phyloP scores from a whole-genome alignment of 2,329 filamentous ascomycete species.

The Fusarium praegraminearum region DNA sequence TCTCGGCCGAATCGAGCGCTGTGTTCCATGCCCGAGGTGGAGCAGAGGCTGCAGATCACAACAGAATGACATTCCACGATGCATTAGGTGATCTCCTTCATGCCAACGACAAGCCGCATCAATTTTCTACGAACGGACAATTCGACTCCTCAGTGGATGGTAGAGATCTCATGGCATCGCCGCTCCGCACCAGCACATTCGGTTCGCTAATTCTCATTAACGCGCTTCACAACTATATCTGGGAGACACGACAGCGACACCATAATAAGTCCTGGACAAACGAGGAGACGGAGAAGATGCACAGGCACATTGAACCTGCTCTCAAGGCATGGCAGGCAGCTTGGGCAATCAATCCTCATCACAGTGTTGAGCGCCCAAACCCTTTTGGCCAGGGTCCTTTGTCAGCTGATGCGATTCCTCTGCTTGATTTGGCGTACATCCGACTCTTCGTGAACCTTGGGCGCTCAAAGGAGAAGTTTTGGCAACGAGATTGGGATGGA shows the following conservation, averaged over 20 bases:
- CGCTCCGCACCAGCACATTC: conserved; percentile 87
- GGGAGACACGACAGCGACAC: conserved; percentile 94
- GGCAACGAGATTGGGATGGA: conserved; percentile 92
- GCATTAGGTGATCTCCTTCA: conserved; percentile 85
- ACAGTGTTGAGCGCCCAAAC: conserved; percentile 86
- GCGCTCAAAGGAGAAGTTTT: conserved; percentile 91
- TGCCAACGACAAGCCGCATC: conserved; percentile 74
- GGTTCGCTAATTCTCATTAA: conserved; percentile 93
- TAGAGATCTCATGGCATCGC: conserved; percentile 65
- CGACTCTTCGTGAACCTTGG: conserved; percentile 94
- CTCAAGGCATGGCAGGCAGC: conserved; percentile 94
- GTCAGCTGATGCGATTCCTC: conserved; percentile 89
- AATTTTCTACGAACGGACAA: conserved; percentile 50
- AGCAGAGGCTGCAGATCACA: conserved; percentile 73
- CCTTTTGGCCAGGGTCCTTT: conserved; percentile 84
- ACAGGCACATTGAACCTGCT: conserved; percentile 92
- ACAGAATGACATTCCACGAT: conserved; percentile 81
- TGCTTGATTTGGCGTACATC: conserved; percentile 92
- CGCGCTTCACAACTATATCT: conserved; percentile 96
- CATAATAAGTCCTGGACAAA: conserved; percentile 90
- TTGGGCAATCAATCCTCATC: conserved; percentile 87
- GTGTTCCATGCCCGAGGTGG: conserved; percentile 85
- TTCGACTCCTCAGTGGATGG: conserved; percentile 34
- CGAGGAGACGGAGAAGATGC: conserved; percentile 95
- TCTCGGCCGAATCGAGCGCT: conserved; percentile 84